Conservation (phyloP, 2,329 filamentous ascomycete species). For the Pyrenophora seminiperda region DNA sequence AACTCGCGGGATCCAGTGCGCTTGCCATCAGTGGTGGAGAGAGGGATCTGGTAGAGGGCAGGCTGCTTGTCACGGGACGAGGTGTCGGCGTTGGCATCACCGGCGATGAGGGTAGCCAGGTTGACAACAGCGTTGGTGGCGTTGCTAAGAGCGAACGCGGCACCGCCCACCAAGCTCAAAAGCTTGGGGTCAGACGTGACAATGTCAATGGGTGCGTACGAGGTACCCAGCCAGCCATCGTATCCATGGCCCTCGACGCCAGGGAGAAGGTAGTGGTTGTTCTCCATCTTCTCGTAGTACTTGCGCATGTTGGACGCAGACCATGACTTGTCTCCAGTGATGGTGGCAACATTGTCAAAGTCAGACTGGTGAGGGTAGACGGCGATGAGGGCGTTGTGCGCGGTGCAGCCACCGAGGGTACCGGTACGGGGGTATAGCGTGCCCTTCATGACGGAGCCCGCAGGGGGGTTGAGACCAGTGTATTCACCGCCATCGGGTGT, state of each 20-base stretch:
- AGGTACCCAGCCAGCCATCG: constrained; percentile 62
- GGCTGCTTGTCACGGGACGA: constrained; percentile 53
- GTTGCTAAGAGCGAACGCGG: constrained; percentile 58
- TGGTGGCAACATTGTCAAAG: constrained; percentile 61
- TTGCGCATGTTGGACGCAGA: constrained; percentile 62
- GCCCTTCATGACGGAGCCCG: constrained; percentile 58
- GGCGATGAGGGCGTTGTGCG: constrained; percentile 66
- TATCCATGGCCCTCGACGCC: constrained; percentile 59
- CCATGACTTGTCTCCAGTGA: constrained; percentile 68
- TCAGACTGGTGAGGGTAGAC: constrained; percentile 65
- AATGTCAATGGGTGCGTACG: constrained; percentile 57
- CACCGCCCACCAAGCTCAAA: constrained; percentile 58
- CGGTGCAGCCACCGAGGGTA: constrained; percentile 63
- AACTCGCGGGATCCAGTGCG: constrained; percentile 64
- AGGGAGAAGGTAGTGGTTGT: constrained; percentile 57
- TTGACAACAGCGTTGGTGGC: constrained; percentile 42
- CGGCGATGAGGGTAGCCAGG: constrained; percentile 47
- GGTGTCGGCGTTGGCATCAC: constrained; percentile 59
- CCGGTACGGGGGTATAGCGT: constrained; percentile 64
- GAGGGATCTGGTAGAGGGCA: constrained; percentile 63
- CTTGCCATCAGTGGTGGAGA: constrained; percentile 55
- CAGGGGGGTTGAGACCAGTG: constrained; percentile 59
- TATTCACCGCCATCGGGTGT: constrained; percentile 47
- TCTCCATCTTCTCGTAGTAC: constrained; percentile 63
- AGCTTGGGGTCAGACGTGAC: constrained; percentile 60